phyloP scores from a whole-genome alignment of 2,329 filamentous ascomycete species.

The Bipolaris zeicola region DNA sequence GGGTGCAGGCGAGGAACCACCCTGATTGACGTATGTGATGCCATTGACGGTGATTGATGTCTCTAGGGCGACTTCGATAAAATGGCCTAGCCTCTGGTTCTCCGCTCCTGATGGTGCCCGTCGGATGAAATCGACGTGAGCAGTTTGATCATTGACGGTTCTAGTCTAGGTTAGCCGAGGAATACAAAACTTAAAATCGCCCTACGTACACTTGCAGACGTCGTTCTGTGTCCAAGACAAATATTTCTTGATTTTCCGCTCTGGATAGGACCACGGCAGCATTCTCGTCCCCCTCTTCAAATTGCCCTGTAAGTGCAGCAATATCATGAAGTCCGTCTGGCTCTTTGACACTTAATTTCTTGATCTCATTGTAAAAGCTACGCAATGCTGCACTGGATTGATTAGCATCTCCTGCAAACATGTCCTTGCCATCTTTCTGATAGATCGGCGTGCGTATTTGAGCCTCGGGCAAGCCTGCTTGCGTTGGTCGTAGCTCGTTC shows the following conservation, averaged over 20 bases:
- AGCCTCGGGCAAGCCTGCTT: slow-evolving; percentile 10
- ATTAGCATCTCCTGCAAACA: background rate
- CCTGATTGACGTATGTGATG: slow-evolving; percentile 17
- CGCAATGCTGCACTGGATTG: slow-evolving; percentile 8
- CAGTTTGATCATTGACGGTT: background rate
- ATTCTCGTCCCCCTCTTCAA: background rate
- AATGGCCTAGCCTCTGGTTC: slow-evolving; percentile 5
- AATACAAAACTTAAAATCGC: background rate
- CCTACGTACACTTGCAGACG: slow-evolving; percentile 14
- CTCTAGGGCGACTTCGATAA: slow-evolving; percentile 15
- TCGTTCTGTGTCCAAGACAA: slow-evolving; percentile 4
- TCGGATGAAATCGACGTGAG: slow-evolving; percentile 8
- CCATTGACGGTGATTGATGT: slow-evolving; percentile 25
- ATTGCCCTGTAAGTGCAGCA: background rate
- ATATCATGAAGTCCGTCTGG: background rate
- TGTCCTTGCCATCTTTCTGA: background rate
- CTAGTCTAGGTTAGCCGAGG: slow-evolving; percentile 1
- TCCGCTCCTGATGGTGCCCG: background rate
- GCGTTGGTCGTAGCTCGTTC: background rate
- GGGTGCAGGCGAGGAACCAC: background rate
- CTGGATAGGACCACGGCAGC: slow-evolving; percentile 9
- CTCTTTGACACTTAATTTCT: background rate
- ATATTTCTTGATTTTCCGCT: background rate
- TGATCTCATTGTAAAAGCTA: slow-evolving; percentile 12
- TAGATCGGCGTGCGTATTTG: slow-evolving; percentile 12